Conservation (phyloP, 176 grass and related monocot species). For the Hordeum vulgare region DNA sequence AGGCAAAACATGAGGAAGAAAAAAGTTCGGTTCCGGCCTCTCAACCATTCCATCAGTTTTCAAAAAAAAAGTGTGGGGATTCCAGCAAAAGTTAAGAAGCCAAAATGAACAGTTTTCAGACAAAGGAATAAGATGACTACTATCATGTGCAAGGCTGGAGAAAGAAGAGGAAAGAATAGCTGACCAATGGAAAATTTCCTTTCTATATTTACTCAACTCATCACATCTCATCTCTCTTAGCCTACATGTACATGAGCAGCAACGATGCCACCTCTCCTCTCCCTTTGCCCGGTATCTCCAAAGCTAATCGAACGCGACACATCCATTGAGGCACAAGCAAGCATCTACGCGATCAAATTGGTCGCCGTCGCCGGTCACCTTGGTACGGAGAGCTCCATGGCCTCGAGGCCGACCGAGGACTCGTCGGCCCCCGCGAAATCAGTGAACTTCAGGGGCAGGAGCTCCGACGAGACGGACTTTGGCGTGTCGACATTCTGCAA, state of each 20-base stretch:
- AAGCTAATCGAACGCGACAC: neutral
- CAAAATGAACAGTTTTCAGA: neutral
- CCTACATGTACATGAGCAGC: constrained; percentile 35
- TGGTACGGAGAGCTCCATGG: constrained; percentile 90
- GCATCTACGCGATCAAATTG: neutral
- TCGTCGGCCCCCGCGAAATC: constrained; percentile 54
- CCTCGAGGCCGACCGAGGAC: constrained; percentile 75
- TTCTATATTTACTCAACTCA: constrained; percentile 40
- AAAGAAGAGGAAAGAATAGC: no score
- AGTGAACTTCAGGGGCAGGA: constrained; percentile 57
- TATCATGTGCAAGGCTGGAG: no score
- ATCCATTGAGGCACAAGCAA: neutral
- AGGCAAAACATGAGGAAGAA: no score
- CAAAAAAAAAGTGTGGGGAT: no score
- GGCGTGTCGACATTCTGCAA: constrained; percentile 54
- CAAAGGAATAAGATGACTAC: neutral
- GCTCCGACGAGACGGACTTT: constrained; percentile 53
- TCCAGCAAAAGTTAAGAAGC: neutral
- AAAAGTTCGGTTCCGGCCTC: no score
- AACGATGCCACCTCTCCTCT: constrained; percentile 32
- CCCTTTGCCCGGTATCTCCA: neutral
- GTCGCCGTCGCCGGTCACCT: constrained; percentile 22
- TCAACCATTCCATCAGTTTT: no score
- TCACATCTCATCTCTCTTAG: constrained; percentile 44
- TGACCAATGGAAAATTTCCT: neutral